Percentiles rank a stretch among this genome's conserved stretches.
Evolutionary conservation across 495 filamentous ascomycete genomes (phyloP).

Genomic region (Neurospora sp.): DNA sequence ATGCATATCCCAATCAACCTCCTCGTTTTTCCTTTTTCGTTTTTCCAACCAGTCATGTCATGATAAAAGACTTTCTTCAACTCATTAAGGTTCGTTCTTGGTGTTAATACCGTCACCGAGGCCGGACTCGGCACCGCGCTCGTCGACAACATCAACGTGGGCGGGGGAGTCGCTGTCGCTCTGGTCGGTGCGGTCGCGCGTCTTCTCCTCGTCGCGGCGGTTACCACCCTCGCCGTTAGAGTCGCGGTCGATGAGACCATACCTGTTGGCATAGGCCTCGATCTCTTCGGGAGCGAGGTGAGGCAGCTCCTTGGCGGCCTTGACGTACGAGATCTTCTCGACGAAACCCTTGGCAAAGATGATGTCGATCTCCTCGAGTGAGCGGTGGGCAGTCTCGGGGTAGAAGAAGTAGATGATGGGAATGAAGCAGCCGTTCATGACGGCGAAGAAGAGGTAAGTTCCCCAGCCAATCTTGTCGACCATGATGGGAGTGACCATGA

Average conservation of each 20-base stretch:
- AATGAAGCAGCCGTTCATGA: conserved; percentile 58
- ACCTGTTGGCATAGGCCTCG: conserved; percentile 50
- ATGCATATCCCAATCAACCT: neutral
- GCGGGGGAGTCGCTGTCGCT: conserved; percentile 1
- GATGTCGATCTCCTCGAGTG: conserved; percentile 71
- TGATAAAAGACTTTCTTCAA: neutral
- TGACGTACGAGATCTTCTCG: conserved; percentile 68
- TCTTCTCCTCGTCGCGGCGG: conserved; percentile 5
- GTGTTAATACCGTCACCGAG: conserved; percentile 3
- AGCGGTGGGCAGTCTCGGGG: conserved; percentile 60
- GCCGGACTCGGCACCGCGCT: conserved; percentile 7
- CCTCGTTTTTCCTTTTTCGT: neutral
- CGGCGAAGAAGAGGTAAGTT: conserved; percentile 71
- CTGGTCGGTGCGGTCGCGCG: neutral
- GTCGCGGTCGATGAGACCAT: conserved; percentile 38
- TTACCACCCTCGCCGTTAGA: neutral
- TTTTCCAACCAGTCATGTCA: neutral
- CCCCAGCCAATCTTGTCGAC: conserved; percentile 58
- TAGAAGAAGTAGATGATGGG: conserved; percentile 71
- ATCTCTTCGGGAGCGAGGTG: conserved; percentile 52
- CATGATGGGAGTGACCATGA: conserved; percentile 75
- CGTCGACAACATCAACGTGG: conserved; percentile 1
- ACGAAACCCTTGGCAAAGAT: conserved; percentile 66
- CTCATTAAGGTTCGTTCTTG: neutral
- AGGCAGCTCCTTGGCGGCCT: conserved; percentile 59